Base-by-base conservation (phyloP, 345 rosid genomes). In the Gossypioides kirkii region DNA sequence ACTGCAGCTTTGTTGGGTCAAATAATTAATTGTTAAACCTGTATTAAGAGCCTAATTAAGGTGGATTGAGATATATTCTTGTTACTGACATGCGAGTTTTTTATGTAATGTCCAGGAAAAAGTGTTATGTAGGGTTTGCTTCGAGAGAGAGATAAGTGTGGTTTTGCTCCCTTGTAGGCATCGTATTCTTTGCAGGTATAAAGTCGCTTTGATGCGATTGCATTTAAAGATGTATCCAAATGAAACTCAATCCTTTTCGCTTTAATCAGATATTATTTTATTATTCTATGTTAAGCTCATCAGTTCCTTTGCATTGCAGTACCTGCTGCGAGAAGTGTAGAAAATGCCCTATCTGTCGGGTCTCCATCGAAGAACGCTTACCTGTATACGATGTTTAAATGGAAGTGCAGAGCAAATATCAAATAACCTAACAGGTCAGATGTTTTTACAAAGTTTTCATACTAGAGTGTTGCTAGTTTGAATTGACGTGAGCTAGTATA, bases 131-230 rank as follows among this genome's bases (percentile, higher is more conserved):
- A 87, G 96, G 81, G 86, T 95, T 69, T 95, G 99, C 83, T 95
- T 92, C 8, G 98, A 91, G 86, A 80, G 90, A 77, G 97, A 92
- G 72, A 95, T 95, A 65, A 86, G 90, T 42, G 81, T 95, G 10
- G 99, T 95, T 66, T 80, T 92, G 62, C 98, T 95, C 77, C 99
- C 99, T 0, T 95, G 99, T 73, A 86, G 97, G 77, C 99, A 95
- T 80, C 97, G 86, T 47, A 85, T 88, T 26, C 94, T 26, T 77
- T 95, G 99, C 91, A 86, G 98, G 99, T 92, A 89, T 10, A 46
- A 11, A 50, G 41, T 47, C 50, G 10, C 49, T 23, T 49, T 68
- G 25, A 26, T 49, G 43, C 2, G 10, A 49, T 49, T 49, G 59
- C 45, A 26, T 70, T 54, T 11, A 53, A 38, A 26, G 18, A 17